These are phyloP conservation scores for Candida dajiaensis DNA, from an alignment of 805 yeast genomes.

Conservation along the genomic window DNA sequence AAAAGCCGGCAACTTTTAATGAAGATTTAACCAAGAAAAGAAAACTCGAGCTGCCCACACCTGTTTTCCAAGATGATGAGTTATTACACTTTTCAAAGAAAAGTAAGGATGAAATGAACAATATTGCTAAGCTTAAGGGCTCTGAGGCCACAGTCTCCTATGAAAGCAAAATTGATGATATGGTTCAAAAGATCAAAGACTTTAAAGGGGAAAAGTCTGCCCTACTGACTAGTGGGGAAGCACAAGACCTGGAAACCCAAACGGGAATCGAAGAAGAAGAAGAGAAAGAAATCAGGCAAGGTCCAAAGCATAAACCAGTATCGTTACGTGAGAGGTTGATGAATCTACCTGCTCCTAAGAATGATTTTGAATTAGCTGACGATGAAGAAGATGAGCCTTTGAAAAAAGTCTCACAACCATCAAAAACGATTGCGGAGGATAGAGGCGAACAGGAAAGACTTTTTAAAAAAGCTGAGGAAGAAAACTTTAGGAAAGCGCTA, in stretches of 20 bases:
- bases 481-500: constrained; percentile 17
- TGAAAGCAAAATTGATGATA: constrained; percentile 13
- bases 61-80: constrained; percentile 22
- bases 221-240: constrained; percentile 21
- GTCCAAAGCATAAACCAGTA: neutral
- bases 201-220: constrained; percentile 31
- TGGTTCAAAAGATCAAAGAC: constrained; percentile 37
- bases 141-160: neutral
- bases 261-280: constrained; percentile 4
- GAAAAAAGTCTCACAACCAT: neutral
- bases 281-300: neutral
- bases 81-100: constrained; percentile 11
- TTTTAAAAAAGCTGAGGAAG: constrained; percentile 7
- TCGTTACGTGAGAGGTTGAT: constrained; percentile 22
- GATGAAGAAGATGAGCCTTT: constrained; percentile 23
- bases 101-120: constrained; percentile 8
- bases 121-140: constrained; percentile 1
- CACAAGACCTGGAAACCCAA: constrained; percentile 5
- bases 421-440: constrained; percentile 8
- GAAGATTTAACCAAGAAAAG: constrained; percentile 10
- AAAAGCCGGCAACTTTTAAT: constrained; percentile 9
- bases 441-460: constrained; percentile 19
- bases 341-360: constrained; percentile 35
- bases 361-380: constrained; percentile 39
- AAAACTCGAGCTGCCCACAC: constrained; percentile 30